Evolutionary conservation across 768 basidiomycete species (phyloP).

Genomic region (Pulveroboletus sp.): DNA sequence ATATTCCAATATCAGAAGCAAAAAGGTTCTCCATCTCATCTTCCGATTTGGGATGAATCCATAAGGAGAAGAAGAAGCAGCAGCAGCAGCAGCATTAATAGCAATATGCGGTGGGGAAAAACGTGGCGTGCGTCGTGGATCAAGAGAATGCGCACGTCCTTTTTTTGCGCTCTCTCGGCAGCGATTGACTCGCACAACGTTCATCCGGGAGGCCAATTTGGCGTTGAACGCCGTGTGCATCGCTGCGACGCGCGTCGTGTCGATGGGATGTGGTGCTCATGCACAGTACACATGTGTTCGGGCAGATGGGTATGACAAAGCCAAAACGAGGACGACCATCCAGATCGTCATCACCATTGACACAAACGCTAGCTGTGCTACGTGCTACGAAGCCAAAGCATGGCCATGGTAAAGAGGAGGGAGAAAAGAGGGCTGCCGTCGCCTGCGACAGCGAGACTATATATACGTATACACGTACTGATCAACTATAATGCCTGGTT

Average conservation of each 20-base stretch:
- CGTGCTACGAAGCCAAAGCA: constrained; percentile 13
- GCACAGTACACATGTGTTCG: no score
- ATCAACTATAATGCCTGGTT: constrained; percentile 27
- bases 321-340: constrained; percentile 10
- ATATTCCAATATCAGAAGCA: neutral
- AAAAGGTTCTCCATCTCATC: no score
- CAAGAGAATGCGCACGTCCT: neutral
- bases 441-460: constrained; percentile 29
- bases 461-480: constrained; percentile 24
- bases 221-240: no score
- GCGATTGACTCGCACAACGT: no score
- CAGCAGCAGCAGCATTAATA: no score
- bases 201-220: neutral
- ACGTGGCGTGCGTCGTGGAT: neutral
- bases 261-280: neutral
- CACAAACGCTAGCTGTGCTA: constrained; percentile 11
- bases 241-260: neutral
- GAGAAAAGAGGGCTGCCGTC: neutral
- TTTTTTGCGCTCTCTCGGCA: no score
- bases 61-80: no score
- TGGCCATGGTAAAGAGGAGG: constrained; percentile 9
- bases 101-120: no score
- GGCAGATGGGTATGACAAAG: neutral
- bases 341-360: constrained; percentile 4
- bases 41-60: no score